A percentile compares a stretch with the other conserved stretches of the same genome.
phyloP scores from a whole-genome alignment of 140 eudicot species.

The Stevia rebaudiana region DNA sequence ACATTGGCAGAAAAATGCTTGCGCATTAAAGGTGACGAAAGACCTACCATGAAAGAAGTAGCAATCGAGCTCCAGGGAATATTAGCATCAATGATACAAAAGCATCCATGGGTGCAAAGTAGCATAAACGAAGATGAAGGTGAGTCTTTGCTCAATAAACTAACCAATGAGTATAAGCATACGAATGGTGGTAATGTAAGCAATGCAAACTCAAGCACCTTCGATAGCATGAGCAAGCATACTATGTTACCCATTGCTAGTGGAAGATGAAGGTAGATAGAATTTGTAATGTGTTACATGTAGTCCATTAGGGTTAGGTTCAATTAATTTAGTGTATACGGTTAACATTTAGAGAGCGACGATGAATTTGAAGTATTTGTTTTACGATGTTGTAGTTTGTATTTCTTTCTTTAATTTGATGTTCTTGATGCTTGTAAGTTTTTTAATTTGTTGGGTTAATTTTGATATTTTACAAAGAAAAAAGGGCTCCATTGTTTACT shows the following conservation, averaged over 20 bases:
- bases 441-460: no score
- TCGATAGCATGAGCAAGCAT: slow-evolving; percentile 21
- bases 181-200: neutral
- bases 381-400: no score
- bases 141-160: slow-evolving; percentile 10
- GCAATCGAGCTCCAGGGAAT: slow-evolving; percentile 29
- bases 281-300: no score
- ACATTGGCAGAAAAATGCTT: slow-evolving; percentile 27
- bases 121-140: slow-evolving; percentile 1
- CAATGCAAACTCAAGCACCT: slow-evolving; percentile 13
- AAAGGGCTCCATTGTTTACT: no score
- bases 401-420: no score
- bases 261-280: slow-evolving; percentile 18
- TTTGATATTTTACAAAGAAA: no score
- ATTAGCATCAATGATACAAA: slow-evolving; percentile 9
- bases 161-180: neutral
- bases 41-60: slow-evolving; percentile 34
- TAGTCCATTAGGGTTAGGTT: no score
- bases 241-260: slow-evolving; percentile 15
- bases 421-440: no score
- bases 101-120: slow-evolving; percentile 32
- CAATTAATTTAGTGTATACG: no score
- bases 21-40: slow-evolving; percentile 23
- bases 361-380: no score
- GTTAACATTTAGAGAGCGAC: no score